These are phyloP conservation scores for Neurospora discreta DNA, from an alignment of 495 filamentous ascomycete species.

Conservation along the genomic window DNA sequence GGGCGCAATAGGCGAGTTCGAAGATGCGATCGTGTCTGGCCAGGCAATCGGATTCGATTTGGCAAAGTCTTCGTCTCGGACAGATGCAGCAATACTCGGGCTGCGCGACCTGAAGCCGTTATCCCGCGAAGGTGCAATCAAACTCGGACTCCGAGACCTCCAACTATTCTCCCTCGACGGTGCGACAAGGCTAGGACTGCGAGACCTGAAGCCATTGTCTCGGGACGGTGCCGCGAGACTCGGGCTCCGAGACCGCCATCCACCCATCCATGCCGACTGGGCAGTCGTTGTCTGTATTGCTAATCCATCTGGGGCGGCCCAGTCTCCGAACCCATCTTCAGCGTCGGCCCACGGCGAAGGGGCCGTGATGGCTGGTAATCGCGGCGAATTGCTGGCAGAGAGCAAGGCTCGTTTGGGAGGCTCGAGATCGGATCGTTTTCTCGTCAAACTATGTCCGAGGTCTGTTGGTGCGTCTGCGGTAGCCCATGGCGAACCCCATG, in stretches of 20 bases:
- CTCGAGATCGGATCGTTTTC: conserved; percentile 26
- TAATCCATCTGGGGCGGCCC: conserved; percentile 19
- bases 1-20: conserved; percentile 15
- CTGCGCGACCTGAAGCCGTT: conserved; percentile 8
- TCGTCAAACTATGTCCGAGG: conserved; percentile 17
- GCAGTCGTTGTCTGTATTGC: neutral
- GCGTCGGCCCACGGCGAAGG: conserved; percentile 37
- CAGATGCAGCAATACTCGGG: conserved; percentile 20
- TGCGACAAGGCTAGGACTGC: conserved; percentile 21
- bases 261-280: conserved; percentile 27
- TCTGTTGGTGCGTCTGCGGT: conserved; percentile 24
- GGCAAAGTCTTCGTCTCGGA: conserved; percentile 17
- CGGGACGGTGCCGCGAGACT: conserved; percentile 21
- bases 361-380: conserved; percentile 16
- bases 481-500: conserved; percentile 44
- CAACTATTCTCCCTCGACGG: conserved; percentile 26
- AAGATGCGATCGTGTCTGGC: conserved; percentile 27
- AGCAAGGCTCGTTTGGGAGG: conserved; percentile 36
- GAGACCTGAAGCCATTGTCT: conserved; percentile 15
- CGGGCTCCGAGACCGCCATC: conserved; percentile 20
- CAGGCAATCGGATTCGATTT: conserved; percentile 29
- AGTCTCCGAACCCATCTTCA: conserved; percentile 32
- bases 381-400: conserved; percentile 21
- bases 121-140: conserved; percentile 15
- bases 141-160: conserved; percentile 18